Evolutionary conservation across 1,284 basidiomycete species (phyloP).

Genomic region (Volvariella volvacea): DNA sequence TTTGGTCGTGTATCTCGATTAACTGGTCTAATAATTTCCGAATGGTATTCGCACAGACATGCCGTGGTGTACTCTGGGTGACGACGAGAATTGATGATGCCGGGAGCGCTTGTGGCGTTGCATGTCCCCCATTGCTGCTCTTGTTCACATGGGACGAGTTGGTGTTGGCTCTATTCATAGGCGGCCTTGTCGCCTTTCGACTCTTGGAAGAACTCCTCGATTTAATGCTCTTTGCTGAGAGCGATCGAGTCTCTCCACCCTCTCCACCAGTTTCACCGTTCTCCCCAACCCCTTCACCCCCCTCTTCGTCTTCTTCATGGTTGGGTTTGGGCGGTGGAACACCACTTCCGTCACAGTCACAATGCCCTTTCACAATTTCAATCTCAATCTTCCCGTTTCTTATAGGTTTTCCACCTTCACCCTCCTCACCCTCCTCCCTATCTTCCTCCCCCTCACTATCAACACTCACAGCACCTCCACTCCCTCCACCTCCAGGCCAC

Average conservation of each 20-base stretch:
- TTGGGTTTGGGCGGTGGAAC: not conserved
- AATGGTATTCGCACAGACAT: conserved; percentile 73
- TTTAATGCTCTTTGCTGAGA: conserved; percentile 22
- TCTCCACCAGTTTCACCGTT: not conserved
- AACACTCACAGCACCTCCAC: too few species aligned
- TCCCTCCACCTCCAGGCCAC: conserved; percentile 57
- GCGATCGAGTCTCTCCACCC: conserved; percentile 12
- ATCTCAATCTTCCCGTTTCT: conserved; percentile 25
- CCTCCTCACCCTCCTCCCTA: conserved; percentile 8
- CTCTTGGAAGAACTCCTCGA: conserved; percentile 48
- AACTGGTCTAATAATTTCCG: conserved; percentile 75
- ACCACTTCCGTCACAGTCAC: conserved; percentile 45
- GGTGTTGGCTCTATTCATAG: too few species aligned
- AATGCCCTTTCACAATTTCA: conserved; percentile 55
- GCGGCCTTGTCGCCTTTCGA: conserved; percentile 18
- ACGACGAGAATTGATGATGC: conserved; percentile 50
- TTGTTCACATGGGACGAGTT: too few species aligned
- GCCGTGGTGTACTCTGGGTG: conserved; percentile 53
- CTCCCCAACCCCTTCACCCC: not conserved
- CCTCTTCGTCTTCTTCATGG: too few species aligned
- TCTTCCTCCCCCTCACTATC: conserved; percentile 16
- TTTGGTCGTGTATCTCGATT: conserved; percentile 80
- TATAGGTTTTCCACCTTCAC: conserved; percentile 4
- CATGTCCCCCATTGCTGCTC: conserved; percentile 2
- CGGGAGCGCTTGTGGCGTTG: conserved; percentile 13